phyloP scores from a whole-genome alignment of 352 stramenopile genomes.

The Salisapilia sapeloensis region DNA sequence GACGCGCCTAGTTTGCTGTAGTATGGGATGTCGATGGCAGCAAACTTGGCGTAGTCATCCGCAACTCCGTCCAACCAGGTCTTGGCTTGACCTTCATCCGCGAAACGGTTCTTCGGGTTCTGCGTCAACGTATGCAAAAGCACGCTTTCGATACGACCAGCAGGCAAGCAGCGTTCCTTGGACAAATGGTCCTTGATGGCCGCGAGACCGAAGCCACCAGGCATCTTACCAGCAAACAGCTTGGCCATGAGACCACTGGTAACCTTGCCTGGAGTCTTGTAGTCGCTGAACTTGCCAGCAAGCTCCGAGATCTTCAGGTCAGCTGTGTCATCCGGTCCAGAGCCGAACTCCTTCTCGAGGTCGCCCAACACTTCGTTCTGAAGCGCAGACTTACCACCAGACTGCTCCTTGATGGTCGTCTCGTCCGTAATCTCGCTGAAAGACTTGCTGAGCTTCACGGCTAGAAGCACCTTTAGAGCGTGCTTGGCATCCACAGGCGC shows the following conservation, averaged over 20 bases:
- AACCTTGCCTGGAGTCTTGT: constrained; percentile 57
- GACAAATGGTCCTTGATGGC: constrained; percentile 59
- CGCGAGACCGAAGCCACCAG: constrained; percentile 61
- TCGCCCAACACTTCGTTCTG: constrained; percentile 82
- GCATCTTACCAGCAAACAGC: constrained; percentile 64
- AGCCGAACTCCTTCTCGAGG: constrained; percentile 74
- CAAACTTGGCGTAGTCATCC: constrained; percentile 55
- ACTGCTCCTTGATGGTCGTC: constrained; percentile 60
- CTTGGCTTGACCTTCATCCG: constrained; percentile 43
- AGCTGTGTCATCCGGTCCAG: constrained; percentile 45
- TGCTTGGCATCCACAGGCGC: constrained; percentile 54
- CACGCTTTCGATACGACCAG: constrained; percentile 57
- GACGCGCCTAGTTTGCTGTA: constrained; percentile 9
- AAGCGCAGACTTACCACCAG: constrained; percentile 68
- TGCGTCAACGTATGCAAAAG: constrained; percentile 55
- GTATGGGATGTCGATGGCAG: constrained; percentile 40
- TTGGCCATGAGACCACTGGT: constrained; percentile 61
- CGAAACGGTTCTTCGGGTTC: constrained; percentile 51
- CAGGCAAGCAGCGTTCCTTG: constrained; percentile 50
- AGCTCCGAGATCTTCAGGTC: constrained; percentile 65
- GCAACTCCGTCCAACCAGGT: constrained; percentile 61
- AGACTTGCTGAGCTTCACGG: constrained; percentile 56
- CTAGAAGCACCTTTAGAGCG: constrained; percentile 54
- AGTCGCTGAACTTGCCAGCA: constrained; percentile 42
- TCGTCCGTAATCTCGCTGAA: constrained; percentile 45